Evolutionary conservation across 2,329 filamentous ascomycete species (phyloP), one percentile per base, ranked within the genome.

Genomic region (Xylariaceae sp.): DNA sequence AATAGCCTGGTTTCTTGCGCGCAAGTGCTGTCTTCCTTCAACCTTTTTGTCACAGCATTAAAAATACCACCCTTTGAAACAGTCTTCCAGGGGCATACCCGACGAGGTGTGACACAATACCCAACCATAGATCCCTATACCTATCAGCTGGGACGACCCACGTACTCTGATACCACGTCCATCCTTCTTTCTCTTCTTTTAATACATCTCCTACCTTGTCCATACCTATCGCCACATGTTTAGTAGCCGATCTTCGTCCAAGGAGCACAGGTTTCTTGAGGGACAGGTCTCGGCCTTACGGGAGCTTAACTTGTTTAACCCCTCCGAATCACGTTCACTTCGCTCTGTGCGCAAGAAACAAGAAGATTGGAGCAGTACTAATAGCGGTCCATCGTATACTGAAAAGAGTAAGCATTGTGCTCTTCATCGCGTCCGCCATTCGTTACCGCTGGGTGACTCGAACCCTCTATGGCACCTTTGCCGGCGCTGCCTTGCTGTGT

Each of bases 281-380:
- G 60, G 65, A 55, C 72, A 72, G 60, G 58, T 70, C 51, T 69
- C 70, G 45, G 64, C 65, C 44, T 62, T 76, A 43, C 68, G 68
- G 55, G 74, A 77, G 20, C 64, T 75, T 49, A 73, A 70, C 47
- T 59, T 69, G 49, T 77, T 70, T 26, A 77, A 89, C 36, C 59
- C 62, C 39, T 62, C 62, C 37, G 67, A 71, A 49, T 67, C 65
- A 37, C 64, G 67, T 32, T 69, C 68, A 41, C 46, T 69, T 23
- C 67, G 67, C 56, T 68, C 67, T 42, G 47, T 57, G 35, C 60
- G 60, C 41, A 67, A 62, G 57, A 64, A 63, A 53, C 63, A 64
- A 30, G 65, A 66, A 9, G 63, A 68, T 43, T 67, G 67, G 63
- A 63, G 57, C 37, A 66, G 54, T 55, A 45, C 59, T 26, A 58